Evolutionary conservation across 495 filamentous ascomycete genomes (phyloP).

Genomic region (Daldinia decipiens): DNA sequence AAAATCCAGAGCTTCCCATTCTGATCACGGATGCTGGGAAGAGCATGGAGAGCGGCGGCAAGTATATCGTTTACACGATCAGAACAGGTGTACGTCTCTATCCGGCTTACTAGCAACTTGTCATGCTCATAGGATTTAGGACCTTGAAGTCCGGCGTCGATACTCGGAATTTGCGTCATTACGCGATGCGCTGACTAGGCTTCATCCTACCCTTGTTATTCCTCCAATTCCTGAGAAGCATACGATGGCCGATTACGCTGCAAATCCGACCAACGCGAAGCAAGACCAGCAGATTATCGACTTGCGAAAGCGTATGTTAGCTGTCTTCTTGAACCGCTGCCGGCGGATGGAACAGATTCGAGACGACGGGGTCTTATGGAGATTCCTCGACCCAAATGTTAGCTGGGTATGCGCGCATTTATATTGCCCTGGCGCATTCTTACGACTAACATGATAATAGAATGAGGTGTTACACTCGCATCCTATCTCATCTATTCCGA

Average conservation of each 20-base stretch:
- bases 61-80: constrained; percentile 96
- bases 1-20: constrained; percentile 89
- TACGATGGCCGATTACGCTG: constrained; percentile 97
- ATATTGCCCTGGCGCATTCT: neutral
- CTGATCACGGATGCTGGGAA: constrained; percentile 94
- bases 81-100: constrained; percentile 79
- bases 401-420: constrained; percentile 80
- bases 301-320: constrained; percentile 92
- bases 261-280: constrained; percentile 96
- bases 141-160: constrained; percentile 90
- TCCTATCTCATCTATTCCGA: constrained; percentile 90
- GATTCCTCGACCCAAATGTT: constrained; percentile 95
- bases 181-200: constrained; percentile 82
- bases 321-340: constrained; percentile 93
- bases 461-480: constrained; percentile 91
- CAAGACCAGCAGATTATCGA: constrained; percentile 97
- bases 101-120: neutral
- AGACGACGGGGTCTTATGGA: constrained; percentile 96
- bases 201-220: constrained; percentile 94
- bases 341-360: constrained; percentile 90
- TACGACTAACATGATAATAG: constrained; percentile 62
- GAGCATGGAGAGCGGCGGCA: constrained; percentile 87
- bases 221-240: constrained; percentile 99
- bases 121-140: constrained; percentile 63
- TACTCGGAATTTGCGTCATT: constrained; percentile 98